Evolutionary conservation across 768 basidiomycete genomes (phyloP).

Genomic region (Sarcomyxa edulis): DNA sequence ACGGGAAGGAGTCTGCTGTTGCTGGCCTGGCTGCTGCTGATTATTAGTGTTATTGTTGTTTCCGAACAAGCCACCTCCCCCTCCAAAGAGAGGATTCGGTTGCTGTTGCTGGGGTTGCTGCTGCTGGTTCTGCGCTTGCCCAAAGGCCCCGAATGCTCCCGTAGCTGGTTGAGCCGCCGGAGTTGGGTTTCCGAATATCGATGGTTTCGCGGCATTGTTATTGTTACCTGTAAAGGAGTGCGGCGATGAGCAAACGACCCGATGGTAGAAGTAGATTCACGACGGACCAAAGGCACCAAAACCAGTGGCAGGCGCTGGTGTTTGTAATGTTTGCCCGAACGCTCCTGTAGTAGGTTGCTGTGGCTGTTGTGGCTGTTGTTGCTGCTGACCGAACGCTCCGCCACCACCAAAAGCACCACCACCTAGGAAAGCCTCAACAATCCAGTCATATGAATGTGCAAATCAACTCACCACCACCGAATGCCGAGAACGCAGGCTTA

Average conservation of each 20-base stretch:
- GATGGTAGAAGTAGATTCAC: background rate
- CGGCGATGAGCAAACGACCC: background rate
- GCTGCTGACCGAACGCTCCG: constrained; percentile 26
- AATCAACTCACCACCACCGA: no score
- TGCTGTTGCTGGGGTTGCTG: constrained; percentile 17
- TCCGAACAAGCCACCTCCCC: constrained; percentile 27
- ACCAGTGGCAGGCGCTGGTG: constrained; percentile 18
- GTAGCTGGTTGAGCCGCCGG: constrained; percentile 35
- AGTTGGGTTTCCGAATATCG: constrained; percentile 36
- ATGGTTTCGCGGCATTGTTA: constrained; percentile 33
- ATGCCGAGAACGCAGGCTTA: no score
- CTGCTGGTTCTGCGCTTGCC: constrained; percentile 23
- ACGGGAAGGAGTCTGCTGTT: constrained; percentile 25
- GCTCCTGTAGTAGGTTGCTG: constrained; percentile 22
- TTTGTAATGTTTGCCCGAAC: constrained; percentile 26
- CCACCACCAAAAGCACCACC: constrained; percentile 12
- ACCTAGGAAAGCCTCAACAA: constrained; percentile 5
- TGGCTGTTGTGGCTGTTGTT: constrained; percentile 14
- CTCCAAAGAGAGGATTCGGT: constrained; percentile 13
- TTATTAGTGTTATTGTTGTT: constrained; percentile 16
- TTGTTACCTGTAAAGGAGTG: constrained; percentile 20
- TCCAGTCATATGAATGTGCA: no score
- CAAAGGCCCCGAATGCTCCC: constrained; percentile 35
- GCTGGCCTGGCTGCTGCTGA: constrained; percentile 28
- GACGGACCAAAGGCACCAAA: constrained; percentile 37